Evolutionary conservation across 2,329 filamentous ascomycete species (phyloP).

Genomic region (Emmonsiellopsis sp.): DNA sequence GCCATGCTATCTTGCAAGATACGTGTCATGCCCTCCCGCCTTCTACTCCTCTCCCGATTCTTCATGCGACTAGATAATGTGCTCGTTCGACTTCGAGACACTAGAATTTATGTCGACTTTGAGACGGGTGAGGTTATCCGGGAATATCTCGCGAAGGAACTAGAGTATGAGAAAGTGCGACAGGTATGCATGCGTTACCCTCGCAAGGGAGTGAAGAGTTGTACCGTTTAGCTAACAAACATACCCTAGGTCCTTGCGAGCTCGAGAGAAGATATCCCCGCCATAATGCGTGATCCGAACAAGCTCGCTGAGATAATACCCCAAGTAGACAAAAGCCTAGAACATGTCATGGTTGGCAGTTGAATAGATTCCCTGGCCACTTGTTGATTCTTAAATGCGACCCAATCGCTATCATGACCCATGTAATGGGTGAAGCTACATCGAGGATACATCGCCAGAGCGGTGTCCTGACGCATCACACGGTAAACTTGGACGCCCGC

Average conservation of each 20-base stretch:
- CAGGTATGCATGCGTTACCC: slow-evolving; percentile 49
- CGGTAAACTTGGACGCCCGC: too few species aligned
- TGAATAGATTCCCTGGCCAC: background rate
- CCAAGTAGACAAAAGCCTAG: slow-evolving; percentile 59
- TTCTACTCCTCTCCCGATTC: slow-evolving; percentile 75
- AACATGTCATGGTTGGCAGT: slow-evolving; percentile 28
- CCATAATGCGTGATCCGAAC: slow-evolving; percentile 72
- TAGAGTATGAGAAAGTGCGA: slow-evolving; percentile 66
- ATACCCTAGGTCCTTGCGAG: slow-evolving; percentile 40
- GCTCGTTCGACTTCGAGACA: slow-evolving; percentile 77
- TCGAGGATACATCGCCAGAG: too few species aligned
- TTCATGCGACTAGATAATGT: slow-evolving; percentile 94
- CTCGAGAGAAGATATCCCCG: slow-evolving; percentile 62
- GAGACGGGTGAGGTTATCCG: slow-evolving; percentile 66
- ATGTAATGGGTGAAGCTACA: background rate
- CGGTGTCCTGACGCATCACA: too few species aligned
- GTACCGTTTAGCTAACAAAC: slow-evolving; percentile 8
- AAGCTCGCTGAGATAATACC: slow-evolving; percentile 60
- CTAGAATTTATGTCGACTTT: slow-evolving; percentile 87
- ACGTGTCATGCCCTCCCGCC: slow-evolving; percentile 79
- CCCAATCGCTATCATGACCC: background rate
- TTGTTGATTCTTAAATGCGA: background rate
- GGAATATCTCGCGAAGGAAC: slow-evolving; percentile 86
- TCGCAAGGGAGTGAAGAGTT: background rate
- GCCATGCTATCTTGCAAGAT: slow-evolving; percentile 84